Base-by-base conservation (phyloP, 768 basidiomycete genomes). In the Lactifluus echinatus region DNA sequence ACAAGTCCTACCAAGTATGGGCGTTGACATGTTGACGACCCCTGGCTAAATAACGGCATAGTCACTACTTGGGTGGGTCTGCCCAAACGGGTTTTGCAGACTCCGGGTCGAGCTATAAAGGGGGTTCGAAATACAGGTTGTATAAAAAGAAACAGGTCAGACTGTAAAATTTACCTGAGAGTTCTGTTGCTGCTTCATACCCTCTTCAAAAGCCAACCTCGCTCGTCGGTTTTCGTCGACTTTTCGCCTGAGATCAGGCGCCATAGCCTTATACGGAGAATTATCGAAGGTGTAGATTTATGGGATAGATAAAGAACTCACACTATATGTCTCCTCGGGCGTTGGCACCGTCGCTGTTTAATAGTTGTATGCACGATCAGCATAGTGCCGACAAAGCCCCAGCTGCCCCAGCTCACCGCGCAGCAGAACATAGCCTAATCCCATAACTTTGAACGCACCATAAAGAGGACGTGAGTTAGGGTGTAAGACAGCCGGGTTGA, bases 51-150 rank as follows among this genome's bases (percentile, higher is more conserved):
- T 31, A 31, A 31, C 3, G 29, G 26, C 14, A 24, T 19, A 26
- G 29, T 52, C 19, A 50, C 50, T 17, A 19, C 37, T 50, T 57
- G 37, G 57, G 55, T 11, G 58, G 23, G 54, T 68, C 67, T 21
- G 70, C 71, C 72, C 72, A 73, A 2, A 71, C 63, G 33, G 72
- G 72, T 51, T 72, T 72, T 59, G 67, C 63, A 12, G 70, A 63
- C 47, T 73, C 71, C 1, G 72, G 71, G 47, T 73, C 69, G 43
- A 63, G 50, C 71, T 72, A 34, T n/a, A 17, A 31, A n/a, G 23
- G 42, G 29, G 4, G 33, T 31, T 28, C 7, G 7, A 43, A 24
- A 19, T n/a, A 62, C 55, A 37, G 53, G 42, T 50, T 36, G 21
- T 36, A 28, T 26, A 43, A 44, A 15, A 15, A 24, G 23, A 31